Base-by-base conservation (phyloP, 176 grass and related monocot species). In the Dactylis glomerata region DNA sequence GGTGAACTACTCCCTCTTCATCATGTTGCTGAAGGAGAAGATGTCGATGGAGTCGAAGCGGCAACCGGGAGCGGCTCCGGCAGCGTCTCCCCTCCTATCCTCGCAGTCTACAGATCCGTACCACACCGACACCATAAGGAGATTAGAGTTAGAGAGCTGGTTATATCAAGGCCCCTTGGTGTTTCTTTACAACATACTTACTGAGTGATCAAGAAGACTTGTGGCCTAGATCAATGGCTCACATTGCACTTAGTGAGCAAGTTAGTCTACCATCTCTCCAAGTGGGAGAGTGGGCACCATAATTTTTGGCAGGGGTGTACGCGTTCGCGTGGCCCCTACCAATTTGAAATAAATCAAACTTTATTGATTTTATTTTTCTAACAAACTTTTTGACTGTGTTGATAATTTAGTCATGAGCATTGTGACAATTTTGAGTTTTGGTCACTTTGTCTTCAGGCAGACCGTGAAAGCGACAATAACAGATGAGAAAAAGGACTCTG, bases 301-400 rank as follows among this genome's bases (percentile, higher is more conserved):
- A 93, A 96, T 93, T 96, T 93, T 51, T 89, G 81, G 0, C 19
- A 85, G 66, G 67, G 83, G 91, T 83, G 81, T 93, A 93, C 77
- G 93, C 66, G 91, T 91, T n/a, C 83, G 83, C 77, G 88, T 73
- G 88, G 81, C 82, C 85, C 84, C 59, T 67, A 47, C 56, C 63
- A 92, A 62, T 24, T 15, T 2, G 5, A 19, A 73, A 10, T 30
- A n/a, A 0, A 3, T 30, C 7, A 17, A 37, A 67, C 9, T 61
- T n/a, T n/a, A n/a, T n/a, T n/a, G n/a, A n/a, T n/a, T n/a, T n/a
- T n/a, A n/a, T n/a, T n/a, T n/a, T n/a, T n/a, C n/a, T n/a, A n/a
- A n/a, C n/a, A n/a, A n/a, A n/a, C n/a, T n/a, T n/a, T n/a, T n/a
- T n/a, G n/a, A n/a, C n/a, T n/a, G n/a, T n/a, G n/a, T n/a, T n/a